Conservation (phyloP, 768 basidiomycete genomes). For the Tubosaeta sp. region DNA sequence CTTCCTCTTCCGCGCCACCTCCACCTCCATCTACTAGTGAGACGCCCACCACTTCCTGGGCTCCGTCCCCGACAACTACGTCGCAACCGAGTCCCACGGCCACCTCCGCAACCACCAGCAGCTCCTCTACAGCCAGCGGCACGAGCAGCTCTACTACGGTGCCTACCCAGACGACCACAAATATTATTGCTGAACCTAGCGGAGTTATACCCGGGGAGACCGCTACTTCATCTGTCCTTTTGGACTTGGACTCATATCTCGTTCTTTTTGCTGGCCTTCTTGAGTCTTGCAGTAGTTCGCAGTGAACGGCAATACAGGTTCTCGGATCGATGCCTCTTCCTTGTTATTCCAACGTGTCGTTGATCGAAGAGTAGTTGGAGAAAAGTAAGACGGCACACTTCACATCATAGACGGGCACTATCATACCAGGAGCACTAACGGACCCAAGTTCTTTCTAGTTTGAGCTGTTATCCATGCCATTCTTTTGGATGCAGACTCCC, state of each 20-base stretch:
- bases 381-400: constrained; percentile 17
- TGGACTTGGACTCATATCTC: constrained; percentile 13
- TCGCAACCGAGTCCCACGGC: constrained; percentile 24
- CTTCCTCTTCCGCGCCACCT: constrained; percentile 13
- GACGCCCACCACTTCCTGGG: constrained; percentile 19
- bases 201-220: constrained; percentile 6
- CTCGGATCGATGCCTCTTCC: constrained; percentile 4
- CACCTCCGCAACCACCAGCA: constrained; percentile 10
- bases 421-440: constrained; percentile 14
- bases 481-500: constrained; percentile 9
- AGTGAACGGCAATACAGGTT: constrained; percentile 8
- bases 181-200: constrained; percentile 6
- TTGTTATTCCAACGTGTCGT: constrained; percentile 1
- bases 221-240: constrained; percentile 9
- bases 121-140: constrained; percentile 6
- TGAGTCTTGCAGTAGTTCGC: constrained; percentile 3
- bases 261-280: constrained; percentile 21
- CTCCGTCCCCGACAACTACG: constrained; percentile 18
- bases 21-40: constrained; percentile 11
- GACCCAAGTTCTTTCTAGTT: constrained; percentile 15
- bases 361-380: not conserved
- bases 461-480: constrained; percentile 26
- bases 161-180: constrained; percentile 19
- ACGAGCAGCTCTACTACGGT: constrained; percentile 22
- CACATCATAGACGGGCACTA: constrained; percentile 18